Percentiles rank a stretch among this genome's conserved stretches.
phyloP scores from a whole-genome alignment of 495 filamentous ascomycete species.

The Penicillium cataractarum region DNA sequence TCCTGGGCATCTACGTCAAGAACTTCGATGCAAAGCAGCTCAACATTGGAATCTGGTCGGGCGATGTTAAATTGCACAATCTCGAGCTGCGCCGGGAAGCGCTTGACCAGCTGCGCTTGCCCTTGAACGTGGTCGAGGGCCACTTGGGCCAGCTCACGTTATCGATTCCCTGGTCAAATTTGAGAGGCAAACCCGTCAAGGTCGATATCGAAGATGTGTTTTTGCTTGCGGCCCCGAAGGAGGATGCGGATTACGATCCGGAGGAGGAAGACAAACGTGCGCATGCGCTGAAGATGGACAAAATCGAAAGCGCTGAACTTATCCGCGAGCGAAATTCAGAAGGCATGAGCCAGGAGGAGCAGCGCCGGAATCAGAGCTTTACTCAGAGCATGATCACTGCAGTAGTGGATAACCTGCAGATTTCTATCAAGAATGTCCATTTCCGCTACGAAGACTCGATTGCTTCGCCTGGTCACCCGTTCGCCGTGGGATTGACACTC shows the following conservation, averaged over 20 bases:
- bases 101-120: slow-evolving; percentile 92
- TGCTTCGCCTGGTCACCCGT: slow-evolving; percentile 91
- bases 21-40: slow-evolving; percentile 97
- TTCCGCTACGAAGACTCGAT: slow-evolving; percentile 98
- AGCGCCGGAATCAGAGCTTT: slow-evolving; percentile 95
- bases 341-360: slow-evolving; percentile 90
- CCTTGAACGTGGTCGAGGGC: slow-evolving; percentile 94
- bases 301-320: slow-evolving; percentile 92
- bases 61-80: slow-evolving; percentile 90
- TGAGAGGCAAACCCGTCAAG: slow-evolving; percentile 90
- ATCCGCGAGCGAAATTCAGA: slow-evolving; percentile 89
- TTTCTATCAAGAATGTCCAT: slow-evolving; percentile 97
- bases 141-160: slow-evolving; percentile 89
- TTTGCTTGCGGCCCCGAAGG: slow-evolving; percentile 88
- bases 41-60: slow-evolving; percentile 97
- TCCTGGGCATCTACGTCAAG: slow-evolving; percentile 98
- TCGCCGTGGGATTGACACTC: slow-evolving; percentile 86
- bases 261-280: slow-evolving; percentile 84
- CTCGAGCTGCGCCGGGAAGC: slow-evolving; percentile 92
- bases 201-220: slow-evolving; percentile 97
- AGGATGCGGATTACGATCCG: slow-evolving; percentile 89
- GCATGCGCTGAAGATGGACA: slow-evolving; percentile 93
- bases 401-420: slow-evolving; percentile 96
- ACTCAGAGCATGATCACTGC: slow-evolving; percentile 92
- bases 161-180: slow-evolving; percentile 93